These are phyloP conservation scores for Cladosporium sp. DNA, from an alignment of 2,329 filamentous ascomycete species.

Conservation along the genomic window DNA sequence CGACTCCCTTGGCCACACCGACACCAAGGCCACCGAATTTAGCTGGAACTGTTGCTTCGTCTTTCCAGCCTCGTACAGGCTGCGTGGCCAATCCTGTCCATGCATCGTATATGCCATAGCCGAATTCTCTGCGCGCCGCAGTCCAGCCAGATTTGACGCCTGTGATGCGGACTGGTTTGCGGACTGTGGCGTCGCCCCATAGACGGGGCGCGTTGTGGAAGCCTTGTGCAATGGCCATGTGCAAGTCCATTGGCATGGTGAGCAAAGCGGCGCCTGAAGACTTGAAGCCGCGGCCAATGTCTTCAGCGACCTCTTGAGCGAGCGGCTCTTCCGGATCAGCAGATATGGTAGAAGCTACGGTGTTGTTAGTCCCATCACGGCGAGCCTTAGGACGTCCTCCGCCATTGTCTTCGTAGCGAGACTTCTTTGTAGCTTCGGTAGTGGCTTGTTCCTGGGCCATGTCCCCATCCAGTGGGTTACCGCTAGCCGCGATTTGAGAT, in stretches of 20 bases:
- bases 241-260: constrained; percentile 80
- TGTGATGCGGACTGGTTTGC: constrained; percentile 72
- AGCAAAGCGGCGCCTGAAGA: constrained; percentile 72
- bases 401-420: constrained; percentile 3
- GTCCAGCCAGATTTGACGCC: constrained; percentile 70
- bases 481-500: neutral
- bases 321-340: constrained; percentile 26
- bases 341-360: constrained; percentile 24
- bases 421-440: neutral
- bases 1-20: constrained; percentile 78
- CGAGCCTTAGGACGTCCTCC: constrained; percentile 17
- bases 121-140: constrained; percentile 66
- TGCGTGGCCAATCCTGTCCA: constrained; percentile 72
- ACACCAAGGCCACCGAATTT: constrained; percentile 29
- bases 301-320: constrained; percentile 46
- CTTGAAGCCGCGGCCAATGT: constrained; percentile 63
- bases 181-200: constrained; percentile 78
- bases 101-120: constrained; percentile 69
- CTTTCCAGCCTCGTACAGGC: constrained; percentile 64
- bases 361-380: constrained; percentile 22
- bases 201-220: constrained; percentile 84
- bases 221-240: constrained; percentile 74
- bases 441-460: neutral
- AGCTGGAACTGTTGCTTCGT: constrained; percentile 33
- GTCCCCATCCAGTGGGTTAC: neutral